Percentiles rank a stretch among this genome's conserved stretches.
These are phyloP conservation scores for Penicillium flavigenum DNA, from an alignment of 495 filamentous ascomycete species.

Conservation along the genomic window DNA sequence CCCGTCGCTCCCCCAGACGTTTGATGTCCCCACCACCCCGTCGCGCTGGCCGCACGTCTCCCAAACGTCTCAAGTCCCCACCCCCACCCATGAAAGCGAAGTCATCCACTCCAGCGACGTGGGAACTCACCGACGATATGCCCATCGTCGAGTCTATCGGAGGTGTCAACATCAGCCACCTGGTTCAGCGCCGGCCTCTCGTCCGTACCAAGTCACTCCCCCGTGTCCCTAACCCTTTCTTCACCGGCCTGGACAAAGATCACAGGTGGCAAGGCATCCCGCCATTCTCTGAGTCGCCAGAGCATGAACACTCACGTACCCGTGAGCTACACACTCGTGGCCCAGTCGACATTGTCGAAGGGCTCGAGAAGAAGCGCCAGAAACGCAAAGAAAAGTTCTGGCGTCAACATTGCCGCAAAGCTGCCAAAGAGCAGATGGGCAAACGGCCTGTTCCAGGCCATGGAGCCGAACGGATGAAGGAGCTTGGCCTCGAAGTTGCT, in stretches of 20 bases:
- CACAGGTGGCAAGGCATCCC: slow-evolving; percentile 40
- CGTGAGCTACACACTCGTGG: slow-evolving; percentile 65
- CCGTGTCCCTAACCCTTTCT: slow-evolving; percentile 68
- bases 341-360: slow-evolving; percentile 95
- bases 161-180: slow-evolving; percentile 54
- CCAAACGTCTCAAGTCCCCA: slow-evolving; percentile 65
- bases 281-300: slow-evolving; percentile 33
- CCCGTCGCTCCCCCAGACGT: slow-evolving; percentile 43
- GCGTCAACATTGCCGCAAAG: slow-evolving; percentile 75
- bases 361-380: slow-evolving; percentile 89
- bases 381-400: slow-evolving; percentile 86
- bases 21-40: slow-evolving; percentile 62
- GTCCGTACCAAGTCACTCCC: slow-evolving; percentile 78
- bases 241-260: slow-evolving; percentile 38
- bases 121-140: slow-evolving; percentile 32
- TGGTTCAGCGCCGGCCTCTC: slow-evolving; percentile 61
- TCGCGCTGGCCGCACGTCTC: slow-evolving; percentile 64
- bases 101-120: slow-evolving; percentile 30
- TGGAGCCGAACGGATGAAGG: slow-evolving; percentile 90
- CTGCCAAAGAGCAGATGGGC: slow-evolving; percentile 58
- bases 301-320: slow-evolving; percentile 40
- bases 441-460: slow-evolving; percentile 70
- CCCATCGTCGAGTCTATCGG: slow-evolving; percentile 25
- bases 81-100: slow-evolving; percentile 43
- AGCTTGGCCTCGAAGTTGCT: slow-evolving; percentile 84